Percentiles rank a stretch among this genome's conserved stretches.
phyloP scores from a whole-genome alignment of 2,329 filamentous ascomycete species.

The Diaporthe sp. region DNA sequence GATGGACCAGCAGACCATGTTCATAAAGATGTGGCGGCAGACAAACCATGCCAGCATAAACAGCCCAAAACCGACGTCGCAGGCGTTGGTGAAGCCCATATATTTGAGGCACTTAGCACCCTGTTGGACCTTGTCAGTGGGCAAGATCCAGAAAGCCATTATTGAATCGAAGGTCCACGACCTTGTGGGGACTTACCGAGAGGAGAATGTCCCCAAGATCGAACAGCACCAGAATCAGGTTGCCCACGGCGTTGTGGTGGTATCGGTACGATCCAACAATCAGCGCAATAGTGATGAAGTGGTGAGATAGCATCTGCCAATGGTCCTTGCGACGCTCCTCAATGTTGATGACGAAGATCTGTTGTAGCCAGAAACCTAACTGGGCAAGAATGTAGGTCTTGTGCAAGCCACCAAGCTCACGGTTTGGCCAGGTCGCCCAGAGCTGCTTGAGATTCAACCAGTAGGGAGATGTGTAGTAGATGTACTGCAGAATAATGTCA shows the following conservation, averaged over 20 bases:
- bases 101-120: conserved; percentile 96
- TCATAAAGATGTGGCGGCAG: conserved; percentile 85
- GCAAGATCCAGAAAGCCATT: not conserved
- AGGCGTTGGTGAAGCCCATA: conserved; percentile 79
- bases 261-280: conserved; percentile 89
- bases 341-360: conserved; percentile 93
- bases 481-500: conserved; percentile 69
- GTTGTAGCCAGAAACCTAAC: conserved; percentile 93
- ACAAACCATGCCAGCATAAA: conserved; percentile 91
- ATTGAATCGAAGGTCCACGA: not conserved
- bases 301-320: conserved; percentile 95
- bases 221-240: conserved; percentile 91
- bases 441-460: conserved; percentile 82
- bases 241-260: conserved; percentile 88
- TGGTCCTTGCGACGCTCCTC: conserved; percentile 96
- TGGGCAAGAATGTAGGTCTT: conserved; percentile 94
- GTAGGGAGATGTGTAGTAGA: conserved; percentile 83
- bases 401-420: conserved; percentile 79
- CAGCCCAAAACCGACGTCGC: conserved; percentile 86
- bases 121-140: conserved; percentile 59
- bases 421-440: conserved; percentile 88
- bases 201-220: conserved; percentile 92
- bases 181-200: conserved; percentile 70
- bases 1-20: conserved; percentile 85
- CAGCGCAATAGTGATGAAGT: conserved; percentile 88